Evolutionary conservation across 2,329 filamentous ascomycete species (phyloP).

Genomic region (Polychaeton citri): DNA sequence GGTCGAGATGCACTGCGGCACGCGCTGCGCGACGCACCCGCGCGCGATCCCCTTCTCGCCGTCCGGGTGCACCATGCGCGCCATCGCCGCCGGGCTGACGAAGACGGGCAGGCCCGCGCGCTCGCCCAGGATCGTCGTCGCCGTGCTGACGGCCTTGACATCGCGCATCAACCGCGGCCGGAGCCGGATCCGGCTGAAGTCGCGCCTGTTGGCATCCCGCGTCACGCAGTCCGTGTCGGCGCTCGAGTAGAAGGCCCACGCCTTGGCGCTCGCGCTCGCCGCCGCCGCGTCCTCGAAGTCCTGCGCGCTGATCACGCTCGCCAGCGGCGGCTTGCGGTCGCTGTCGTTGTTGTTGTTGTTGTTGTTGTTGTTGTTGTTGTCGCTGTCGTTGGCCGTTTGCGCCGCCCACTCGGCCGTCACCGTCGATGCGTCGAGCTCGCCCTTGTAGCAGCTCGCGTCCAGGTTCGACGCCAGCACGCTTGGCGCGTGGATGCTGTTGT

Average conservation of each 20-base stretch:
- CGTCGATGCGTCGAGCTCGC: slow-evolving; percentile 17
- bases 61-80: slow-evolving; percentile 22
- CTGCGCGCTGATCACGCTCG: slow-evolving; percentile 33
- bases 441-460: slow-evolving; percentile 27
- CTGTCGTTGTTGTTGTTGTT: too few species aligned
- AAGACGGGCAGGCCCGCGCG: slow-evolving; percentile 22
- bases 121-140: slow-evolving; percentile 22
- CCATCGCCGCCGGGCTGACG: slow-evolving; percentile 24
- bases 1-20: slow-evolving; percentile 19
- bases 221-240: slow-evolving; percentile 38
- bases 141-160: slow-evolving; percentile 22
- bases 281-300: slow-evolving; percentile 31
- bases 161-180: slow-evolving; percentile 33
- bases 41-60: slow-evolving; percentile 25
- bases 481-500: slow-evolving; percentile 38
- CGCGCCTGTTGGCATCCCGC: slow-evolving; percentile 27
- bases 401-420: slow-evolving; percentile 14
- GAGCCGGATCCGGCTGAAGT: slow-evolving; percentile 33
- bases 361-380: slow-evolving; percentile 18
- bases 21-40: slow-evolving; percentile 13
- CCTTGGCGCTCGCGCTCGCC: slow-evolving; percentile 23
- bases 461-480: slow-evolving; percentile 30
- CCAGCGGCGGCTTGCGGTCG: slow-evolving; percentile 29
- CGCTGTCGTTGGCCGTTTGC: slow-evolving; percentile 13
- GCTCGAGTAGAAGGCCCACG: slow-evolving; percentile 35